Evolutionary conservation across 2,329 filamentous ascomycete genomes (phyloP), one percentile per base, ranked within the genome.

Genomic region (Fusarium setosum): DNA sequence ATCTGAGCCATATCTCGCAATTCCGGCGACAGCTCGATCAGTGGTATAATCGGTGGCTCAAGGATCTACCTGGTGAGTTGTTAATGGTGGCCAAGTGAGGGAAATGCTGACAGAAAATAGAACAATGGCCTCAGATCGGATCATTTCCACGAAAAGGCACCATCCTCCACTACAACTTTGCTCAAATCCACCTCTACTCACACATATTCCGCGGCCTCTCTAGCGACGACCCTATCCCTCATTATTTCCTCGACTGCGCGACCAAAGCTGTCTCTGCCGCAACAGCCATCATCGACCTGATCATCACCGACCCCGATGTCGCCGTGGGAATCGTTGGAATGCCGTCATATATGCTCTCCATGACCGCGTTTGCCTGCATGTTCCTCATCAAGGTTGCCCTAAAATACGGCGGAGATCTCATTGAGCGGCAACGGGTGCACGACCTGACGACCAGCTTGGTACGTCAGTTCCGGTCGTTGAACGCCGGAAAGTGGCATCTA

Each of bases 361-460:
- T 85, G 83, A 84, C 82, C 0, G 82, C 81, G 0, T 85, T 85
- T 57, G 82, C 83, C 2, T 84, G 81, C 66, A 82, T 84, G 65
- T 85, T 86, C 59, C 75, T 85, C 2, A 77, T 83, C 32, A 83
- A 84, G 60, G 74, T 84, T 1, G 77, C 81, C 2, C 76, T 78
- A 21, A 82, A 81, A 24, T 79, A 82, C 52, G 76, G 75, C 3
- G 77, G 75, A n/a, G 76, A 79, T 34, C 73, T 82, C 1, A 77
- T 83, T 18, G 77, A 83, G n/a, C 73, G 76, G 2, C 68, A 72
- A 6, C 67, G 74, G 1, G 80, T 83, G 3, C 71, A 76, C 45
- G 75, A 81, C 6, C 60, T 83, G 18, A 80, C 76, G 0, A 74
- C 75, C 0, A 75, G 74, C 21, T 76, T 82, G 0, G 78, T 83